Base-by-base conservation (phyloP, 805 yeast genomes). In the Starmerella khaoyaiensis region DNA sequence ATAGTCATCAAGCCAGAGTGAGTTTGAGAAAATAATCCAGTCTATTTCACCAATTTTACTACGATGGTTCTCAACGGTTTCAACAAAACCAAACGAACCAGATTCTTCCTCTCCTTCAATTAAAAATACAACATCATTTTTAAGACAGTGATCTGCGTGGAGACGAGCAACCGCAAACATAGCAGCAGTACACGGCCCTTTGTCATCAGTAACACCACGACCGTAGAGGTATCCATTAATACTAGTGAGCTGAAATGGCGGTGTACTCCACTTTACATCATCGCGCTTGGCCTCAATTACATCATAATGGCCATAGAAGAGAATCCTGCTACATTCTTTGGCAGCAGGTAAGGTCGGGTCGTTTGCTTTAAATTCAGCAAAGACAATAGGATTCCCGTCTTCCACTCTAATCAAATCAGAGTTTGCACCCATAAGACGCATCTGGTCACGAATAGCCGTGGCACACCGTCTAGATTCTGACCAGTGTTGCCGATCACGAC, bases 301-400 rank as follows among this genome's bases (percentile, higher is more conserved):
- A 59, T 87, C 98, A 54, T 90, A 87, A 63, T 87, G 98, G 1
- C 94, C 97, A 57, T 87, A 87, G 79, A 93, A 87, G 33, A 87
- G 56, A 4, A 83, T 65, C 39, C 80, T 72, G n/a, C 26, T 23
- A 23, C 11, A 11, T 11, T 23, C n/a, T 23, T 11, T 23, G 26
- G 4, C n/a, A n/a, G 26, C 26, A 23, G 26, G 11, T 11, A 11
- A 24, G 35, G 40, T 31, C 11, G 26, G 12, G 9, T 42, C 34
- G 30, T 68, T 71, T 15, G 62, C 59, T 16, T 42, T 39, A 58
- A 87, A 87, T 7, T 64, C 61, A 0, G 90, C 90, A 51, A 71
- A 76, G 0, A 87, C 87, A 2, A 86, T 72, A 0, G 98, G 97
- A 51, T 86, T 86, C 4, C 83, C 83, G 50, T 77, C 65, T 6